These are phyloP conservation scores for Boechera retrofracta DNA, from an alignment of 345 rosid genomes.

Conservation along the genomic window DNA sequence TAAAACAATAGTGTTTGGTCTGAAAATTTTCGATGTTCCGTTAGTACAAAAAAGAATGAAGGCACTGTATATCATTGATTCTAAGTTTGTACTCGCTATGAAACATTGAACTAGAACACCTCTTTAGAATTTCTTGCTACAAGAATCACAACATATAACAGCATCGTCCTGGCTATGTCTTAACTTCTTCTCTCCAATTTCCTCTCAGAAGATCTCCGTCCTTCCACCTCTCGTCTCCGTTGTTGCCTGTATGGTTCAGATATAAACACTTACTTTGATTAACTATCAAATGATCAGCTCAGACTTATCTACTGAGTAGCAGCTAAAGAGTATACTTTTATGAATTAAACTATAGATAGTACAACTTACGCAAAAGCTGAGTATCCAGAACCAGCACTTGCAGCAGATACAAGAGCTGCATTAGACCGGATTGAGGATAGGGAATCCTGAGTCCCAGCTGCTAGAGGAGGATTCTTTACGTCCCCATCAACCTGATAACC, in stretches of 20 bases:
- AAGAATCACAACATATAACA: conserved; percentile 7
- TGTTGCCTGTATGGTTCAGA: conserved; percentile 66
- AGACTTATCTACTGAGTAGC: conserved; percentile 2
- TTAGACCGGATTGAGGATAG: conserved; percentile 63
- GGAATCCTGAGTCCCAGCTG: conserved; percentile 67
- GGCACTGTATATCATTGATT: conserved; percentile 21
- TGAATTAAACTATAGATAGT: not conserved
- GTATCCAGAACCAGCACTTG: conserved; percentile 87
- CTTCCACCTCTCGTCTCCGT: conserved; percentile 85
- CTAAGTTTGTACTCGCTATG: conserved; percentile 20
- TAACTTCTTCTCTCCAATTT: conserved; percentile 79
- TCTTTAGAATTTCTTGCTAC: conserved; percentile 3
- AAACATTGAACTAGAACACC: conserved; percentile 37
- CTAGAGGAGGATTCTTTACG: conserved; percentile 59
- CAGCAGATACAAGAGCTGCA: conserved; percentile 63
- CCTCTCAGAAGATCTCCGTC: conserved; percentile 71
- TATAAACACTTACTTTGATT: not conserved
- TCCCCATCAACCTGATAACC: conserved; percentile 78
- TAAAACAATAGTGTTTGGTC: not conserved
- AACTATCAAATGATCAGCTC: conserved; percentile 13
- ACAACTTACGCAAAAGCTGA: conserved; percentile 82
- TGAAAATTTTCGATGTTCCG: not conserved
- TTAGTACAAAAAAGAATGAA: conserved; percentile 35
- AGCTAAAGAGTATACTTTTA: not conserved
- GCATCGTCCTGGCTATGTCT: conserved; percentile 21